These are phyloP conservation scores for Puccinellia tenuiflora DNA, from an alignment of 176 grass and related monocot species.

Conservation along the genomic window DNA sequence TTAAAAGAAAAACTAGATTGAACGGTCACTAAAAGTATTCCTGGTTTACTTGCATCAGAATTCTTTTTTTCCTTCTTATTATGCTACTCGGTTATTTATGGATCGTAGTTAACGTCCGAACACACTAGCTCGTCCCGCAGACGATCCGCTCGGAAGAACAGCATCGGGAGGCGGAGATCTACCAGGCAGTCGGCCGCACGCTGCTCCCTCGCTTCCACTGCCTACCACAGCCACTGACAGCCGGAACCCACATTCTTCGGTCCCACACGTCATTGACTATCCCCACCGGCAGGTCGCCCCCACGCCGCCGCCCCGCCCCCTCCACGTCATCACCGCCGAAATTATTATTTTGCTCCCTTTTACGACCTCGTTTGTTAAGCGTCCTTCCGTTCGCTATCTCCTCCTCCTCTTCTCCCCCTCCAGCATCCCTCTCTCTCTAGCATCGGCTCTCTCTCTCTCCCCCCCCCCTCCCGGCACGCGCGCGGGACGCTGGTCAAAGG, in stretches of 20 bases:
- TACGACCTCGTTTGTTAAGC: conserved; percentile 41
- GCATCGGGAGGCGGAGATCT: conserved; percentile 55
- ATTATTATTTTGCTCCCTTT: conserved; percentile 41
- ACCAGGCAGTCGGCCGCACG: conserved; percentile 23
- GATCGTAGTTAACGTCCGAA: neutral
- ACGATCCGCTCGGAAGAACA: conserved; percentile 29
- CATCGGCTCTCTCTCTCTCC: conserved; percentile 6
- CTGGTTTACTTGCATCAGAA: neutral
- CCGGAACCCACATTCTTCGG: fast-evolving
- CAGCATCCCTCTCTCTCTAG: neutral
- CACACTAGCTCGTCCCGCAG: conserved; percentile 17
- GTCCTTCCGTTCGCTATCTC: conserved; percentile 44
- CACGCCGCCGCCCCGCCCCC: conserved; percentile 23
- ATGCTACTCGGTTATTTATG: neutral
- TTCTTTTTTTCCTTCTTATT: neutral
- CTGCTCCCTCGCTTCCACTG: neutral
- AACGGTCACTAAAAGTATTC: neutral
- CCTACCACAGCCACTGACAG: neutral
- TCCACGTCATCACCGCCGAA: conserved; percentile 62
- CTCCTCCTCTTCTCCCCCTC: neutral
- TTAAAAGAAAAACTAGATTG: neutral
- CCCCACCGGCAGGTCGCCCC: neutral
- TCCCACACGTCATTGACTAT: neutral
- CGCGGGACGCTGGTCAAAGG: conserved; percentile 36
- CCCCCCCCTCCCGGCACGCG: neutral